phyloP scores from a whole-genome alignment of 495 filamentous ascomycete species.

The Penicillium herquei region DNA sequence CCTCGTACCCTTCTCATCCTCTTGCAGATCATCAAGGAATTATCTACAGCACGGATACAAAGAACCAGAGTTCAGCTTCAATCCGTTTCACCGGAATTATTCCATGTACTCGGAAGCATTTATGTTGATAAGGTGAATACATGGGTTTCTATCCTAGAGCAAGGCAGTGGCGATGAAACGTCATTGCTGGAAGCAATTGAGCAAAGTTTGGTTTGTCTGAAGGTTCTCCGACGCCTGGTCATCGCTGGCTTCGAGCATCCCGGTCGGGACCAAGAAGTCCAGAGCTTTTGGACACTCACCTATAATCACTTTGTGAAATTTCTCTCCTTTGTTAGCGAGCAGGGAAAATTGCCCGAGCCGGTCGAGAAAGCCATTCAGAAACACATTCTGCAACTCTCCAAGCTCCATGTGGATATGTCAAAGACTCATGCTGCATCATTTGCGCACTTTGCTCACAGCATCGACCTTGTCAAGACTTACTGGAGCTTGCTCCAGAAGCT shows the following conservation, averaged over 20 bases:
- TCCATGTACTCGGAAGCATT: slow-evolving; percentile 70
- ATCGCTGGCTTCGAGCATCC: slow-evolving; percentile 82
- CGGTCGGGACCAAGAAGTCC: slow-evolving; percentile 69
- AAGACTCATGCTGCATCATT: slow-evolving; percentile 74
- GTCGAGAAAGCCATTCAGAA: slow-evolving; percentile 63
- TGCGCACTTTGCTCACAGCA: slow-evolving; percentile 71
- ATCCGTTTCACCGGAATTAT: slow-evolving; percentile 72
- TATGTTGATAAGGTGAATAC: slow-evolving; percentile 71
- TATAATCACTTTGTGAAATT: slow-evolving; percentile 71
- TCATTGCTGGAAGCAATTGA: slow-evolving; percentile 61
- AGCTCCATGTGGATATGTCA: slow-evolving; percentile 85
- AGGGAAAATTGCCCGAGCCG: slow-evolving; percentile 24
- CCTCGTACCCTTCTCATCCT: slow-evolving; percentile 72
- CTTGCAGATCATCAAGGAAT: slow-evolving; percentile 84
- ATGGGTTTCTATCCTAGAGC: slow-evolving; percentile 64
- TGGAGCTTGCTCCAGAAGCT: slow-evolving; percentile 77
- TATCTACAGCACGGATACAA: slow-evolving; percentile 73
- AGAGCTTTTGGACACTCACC: slow-evolving; percentile 71
- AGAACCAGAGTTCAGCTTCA: slow-evolving; percentile 70
- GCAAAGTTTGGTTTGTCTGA: slow-evolving; percentile 74
- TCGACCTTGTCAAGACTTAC: slow-evolving; percentile 72
- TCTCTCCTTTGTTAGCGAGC: slow-evolving; percentile 40
- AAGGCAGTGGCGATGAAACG: slow-evolving; percentile 55
- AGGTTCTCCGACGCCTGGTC: slow-evolving; percentile 75
- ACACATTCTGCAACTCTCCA: slow-evolving; percentile 84